These are phyloP conservation scores for Huntiella abstrusa DNA, from an alignment of 2,329 filamentous ascomycete species.

Conservation along the genomic window DNA sequence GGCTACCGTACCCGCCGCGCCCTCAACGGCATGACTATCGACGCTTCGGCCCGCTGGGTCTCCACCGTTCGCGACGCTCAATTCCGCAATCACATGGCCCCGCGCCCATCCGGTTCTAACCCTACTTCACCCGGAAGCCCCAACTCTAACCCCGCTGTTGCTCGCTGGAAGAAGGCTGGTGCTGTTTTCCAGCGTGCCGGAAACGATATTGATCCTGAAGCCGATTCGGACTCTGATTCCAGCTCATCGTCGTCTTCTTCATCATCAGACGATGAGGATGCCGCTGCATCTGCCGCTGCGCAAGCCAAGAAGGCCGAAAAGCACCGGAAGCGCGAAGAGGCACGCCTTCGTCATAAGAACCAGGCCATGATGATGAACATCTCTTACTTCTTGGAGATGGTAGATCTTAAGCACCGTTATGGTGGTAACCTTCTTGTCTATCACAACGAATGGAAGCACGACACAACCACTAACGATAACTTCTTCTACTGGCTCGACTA, in stretches of 20 bases:
- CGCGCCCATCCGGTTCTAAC: slow-evolving; percentile 19
- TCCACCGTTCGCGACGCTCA: slow-evolving; percentile 42
- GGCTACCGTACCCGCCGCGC: slow-evolving; percentile 57
- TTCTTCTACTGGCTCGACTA: slow-evolving; percentile 91
- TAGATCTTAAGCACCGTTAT: slow-evolving; percentile 72
- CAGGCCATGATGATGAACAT: slow-evolving; percentile 65
- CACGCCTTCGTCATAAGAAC: slow-evolving; percentile 28
- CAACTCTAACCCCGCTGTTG: slow-evolving; percentile 18
- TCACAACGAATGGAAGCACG: slow-evolving; percentile 66
- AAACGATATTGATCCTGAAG: slow-evolving; percentile 37
- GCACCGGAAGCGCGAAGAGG: slow-evolving; percentile 20
- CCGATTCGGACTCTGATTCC: slow-evolving; percentile 20
- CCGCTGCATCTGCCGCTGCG: slow-evolving; percentile 15
- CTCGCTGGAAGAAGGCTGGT: slow-evolving; percentile 57
- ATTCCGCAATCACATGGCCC: slow-evolving; percentile 31
- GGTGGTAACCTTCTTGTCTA: slow-evolving; percentile 67
- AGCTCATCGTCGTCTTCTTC: slow-evolving; percentile 15
- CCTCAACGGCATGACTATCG: slow-evolving; percentile 47
- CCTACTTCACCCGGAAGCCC: slow-evolving; percentile 10
- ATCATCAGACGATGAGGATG: slow-evolving; percentile 14
- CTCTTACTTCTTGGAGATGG: slow-evolving; percentile 73
- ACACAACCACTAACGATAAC: slow-evolving; percentile 53
- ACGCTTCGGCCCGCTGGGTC: slow-evolving; percentile 52
- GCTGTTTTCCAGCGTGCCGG: slow-evolving; percentile 54
- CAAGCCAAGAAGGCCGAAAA: slow-evolving; percentile 21